Conservation (phyloP, 371 early-diverging fungal species). For the Basidiobolus meristosporus region DNA sequence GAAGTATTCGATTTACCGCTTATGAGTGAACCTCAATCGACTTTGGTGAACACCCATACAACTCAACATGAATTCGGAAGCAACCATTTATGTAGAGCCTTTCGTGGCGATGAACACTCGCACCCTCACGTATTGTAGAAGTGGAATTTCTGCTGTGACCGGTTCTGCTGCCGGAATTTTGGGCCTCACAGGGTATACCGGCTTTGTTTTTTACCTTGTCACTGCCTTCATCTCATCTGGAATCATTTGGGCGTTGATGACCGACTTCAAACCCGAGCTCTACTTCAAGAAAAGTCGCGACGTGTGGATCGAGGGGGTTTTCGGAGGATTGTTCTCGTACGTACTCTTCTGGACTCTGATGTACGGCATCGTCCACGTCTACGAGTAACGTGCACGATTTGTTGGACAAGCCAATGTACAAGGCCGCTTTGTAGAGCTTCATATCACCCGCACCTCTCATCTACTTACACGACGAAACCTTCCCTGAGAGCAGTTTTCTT, state of each 20-base stretch:
- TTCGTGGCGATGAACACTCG: slow-evolving; percentile 39
- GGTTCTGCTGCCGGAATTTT: slow-evolving; percentile 67
- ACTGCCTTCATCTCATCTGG: slow-evolving; percentile 33
- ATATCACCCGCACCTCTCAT: no score
- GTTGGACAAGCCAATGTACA: no score
- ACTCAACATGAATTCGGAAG: no score
- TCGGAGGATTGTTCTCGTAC: slow-evolving; percentile 52
- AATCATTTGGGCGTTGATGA: slow-evolving; percentile 19
- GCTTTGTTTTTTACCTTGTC: slow-evolving; percentile 54
- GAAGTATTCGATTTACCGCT: no score
- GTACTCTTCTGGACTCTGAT: slow-evolving; percentile 72
- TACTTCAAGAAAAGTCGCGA: slow-evolving; percentile 30
- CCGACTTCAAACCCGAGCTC: slow-evolving; percentile 9
- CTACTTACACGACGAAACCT: no score
- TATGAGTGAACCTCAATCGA: no score
- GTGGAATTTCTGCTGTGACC: slow-evolving; percentile 49
- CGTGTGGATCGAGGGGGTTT: slow-evolving; percentile 38
- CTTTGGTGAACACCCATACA: no score
- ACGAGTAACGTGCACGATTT: slow-evolving; percentile 21
- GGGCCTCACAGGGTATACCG: slow-evolving; percentile 40
- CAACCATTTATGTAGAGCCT: slow-evolving; percentile 17
- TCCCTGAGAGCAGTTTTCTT: no score
- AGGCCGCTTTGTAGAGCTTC: no score
- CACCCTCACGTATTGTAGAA: slow-evolving; percentile 49
- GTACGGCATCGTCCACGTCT: slow-evolving; percentile 64